Evolutionary conservation across 352 stramenopile genomes (phyloP), one percentile per base, ranked within the genome.

Genomic region (Phytophthora fragariae): DNA sequence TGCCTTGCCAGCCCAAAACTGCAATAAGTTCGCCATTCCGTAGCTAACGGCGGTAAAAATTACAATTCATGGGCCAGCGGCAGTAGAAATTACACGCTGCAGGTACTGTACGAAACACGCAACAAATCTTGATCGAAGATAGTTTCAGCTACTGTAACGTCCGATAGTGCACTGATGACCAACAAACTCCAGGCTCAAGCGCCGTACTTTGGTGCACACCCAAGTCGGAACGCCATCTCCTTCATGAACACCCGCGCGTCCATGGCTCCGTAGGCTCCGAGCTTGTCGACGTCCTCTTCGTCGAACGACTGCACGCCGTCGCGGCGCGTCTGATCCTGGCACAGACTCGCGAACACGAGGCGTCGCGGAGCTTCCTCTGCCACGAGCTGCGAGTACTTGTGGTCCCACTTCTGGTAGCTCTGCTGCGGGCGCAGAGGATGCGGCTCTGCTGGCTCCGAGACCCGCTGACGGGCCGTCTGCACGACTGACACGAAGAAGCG

Each of bases 201-300:
- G 17, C 88, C 88, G 65, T 95, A 95, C 72, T 95, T 95, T 2
- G 88, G 88, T 2, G 84, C 83, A 19, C 79, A 88, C 9, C 88
- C 88, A 33, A 95, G 79, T 15, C 88, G 86, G 67, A 95, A 95
- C 1, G 88, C 88, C 70, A 91, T 81, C 70, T 95, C 88, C 50
- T 92, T 90, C 72, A 93, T 85, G 58, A 92, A 87, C 24, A 92
- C 84, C 46, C 83, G 81, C 10, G 80, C 80, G 53, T 91, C 77
- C 88, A 95, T 95, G 17, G 78, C 62, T 49, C 88, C 85, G 59
- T 95, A 95, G 14, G 79, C 81, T 3, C 87, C 87, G 21, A 78
- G 55, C 14, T 65, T 66, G 31, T 91, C 85, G 21, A 90, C 69
- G 35, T 92, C 77, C 47, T 57, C 56, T 64, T 90, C 83, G 15